Percentiles rank a stretch among this genome's conserved stretches.
Conservation (phyloP, 805 yeast species). For the Barnettozyma siamensis region DNA sequence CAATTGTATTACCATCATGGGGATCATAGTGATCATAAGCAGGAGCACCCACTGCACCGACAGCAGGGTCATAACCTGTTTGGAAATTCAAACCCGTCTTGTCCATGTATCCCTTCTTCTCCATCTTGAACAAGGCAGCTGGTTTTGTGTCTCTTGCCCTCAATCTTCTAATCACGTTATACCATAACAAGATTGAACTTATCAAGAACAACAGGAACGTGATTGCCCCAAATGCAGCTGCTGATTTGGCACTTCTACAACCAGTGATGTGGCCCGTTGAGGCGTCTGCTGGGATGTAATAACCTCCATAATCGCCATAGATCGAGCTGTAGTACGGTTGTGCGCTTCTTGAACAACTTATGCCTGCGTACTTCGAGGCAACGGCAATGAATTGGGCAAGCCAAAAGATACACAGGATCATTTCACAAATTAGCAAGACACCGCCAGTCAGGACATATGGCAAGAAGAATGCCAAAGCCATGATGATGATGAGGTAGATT, state of each 20-base stretch:
- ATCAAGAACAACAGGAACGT: conserved; percentile 25
- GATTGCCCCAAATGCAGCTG: conserved; percentile 30
- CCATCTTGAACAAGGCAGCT: conserved; percentile 7
- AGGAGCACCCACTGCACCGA: neutral
- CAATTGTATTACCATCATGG: neutral
- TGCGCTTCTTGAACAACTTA: conserved; percentile 19
- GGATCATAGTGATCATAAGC: conserved; percentile 3
- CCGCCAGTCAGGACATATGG: conserved; percentile 25
- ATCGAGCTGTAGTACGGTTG: conserved; percentile 9
- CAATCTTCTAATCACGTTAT: conserved; percentile 24
- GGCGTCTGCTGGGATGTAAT: conserved; percentile 13
- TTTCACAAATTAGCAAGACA: conserved; percentile 23
- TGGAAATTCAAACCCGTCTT: conserved; percentile 9
- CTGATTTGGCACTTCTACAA: conserved; percentile 27
- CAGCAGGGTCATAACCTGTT: conserved; percentile 2
- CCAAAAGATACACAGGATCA: conserved; percentile 27
- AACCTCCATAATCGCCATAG: conserved; percentile 16
- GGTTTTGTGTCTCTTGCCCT: neutral
- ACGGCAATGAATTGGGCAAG: conserved; percentile 30
- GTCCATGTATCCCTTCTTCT: conserved; percentile 5
- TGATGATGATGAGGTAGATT: conserved; percentile 24
- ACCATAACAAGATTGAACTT: conserved; percentile 21
- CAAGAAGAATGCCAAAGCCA: conserved; percentile 14
- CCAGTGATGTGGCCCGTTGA: conserved; percentile 14
- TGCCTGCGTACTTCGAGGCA: conserved; percentile 27